Conservation (phyloP, 257 asterid species). For the Knoxia roxburghii region DNA sequence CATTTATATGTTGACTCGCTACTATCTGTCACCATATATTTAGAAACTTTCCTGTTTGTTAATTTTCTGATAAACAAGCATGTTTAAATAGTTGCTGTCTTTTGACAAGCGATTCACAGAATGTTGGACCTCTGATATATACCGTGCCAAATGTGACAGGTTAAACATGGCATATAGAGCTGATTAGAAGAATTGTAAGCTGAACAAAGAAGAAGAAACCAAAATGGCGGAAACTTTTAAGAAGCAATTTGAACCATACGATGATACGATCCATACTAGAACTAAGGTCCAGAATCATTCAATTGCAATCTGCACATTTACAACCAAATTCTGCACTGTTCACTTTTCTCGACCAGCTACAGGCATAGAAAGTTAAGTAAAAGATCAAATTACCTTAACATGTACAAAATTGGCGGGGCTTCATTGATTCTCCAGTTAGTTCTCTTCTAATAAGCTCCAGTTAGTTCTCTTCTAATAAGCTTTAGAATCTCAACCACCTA, state of each 20-base stretch:
- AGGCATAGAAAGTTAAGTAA: neutral
- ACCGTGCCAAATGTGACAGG: conserved; percentile 40
- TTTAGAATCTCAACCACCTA: conserved; percentile 75
- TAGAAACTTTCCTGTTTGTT: neutral
- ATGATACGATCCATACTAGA: conserved; percentile 65
- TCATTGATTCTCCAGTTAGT: conserved; percentile 65
- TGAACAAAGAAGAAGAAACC: conserved; percentile 69
- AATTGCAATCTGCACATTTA: too few relatives aligned
- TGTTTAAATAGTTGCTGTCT: neutral
- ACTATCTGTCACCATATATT: neutral
- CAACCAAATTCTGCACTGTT: too few relatives aligned
- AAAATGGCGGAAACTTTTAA: conserved; percentile 54
- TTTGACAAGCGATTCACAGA: neutral
- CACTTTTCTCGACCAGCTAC: too few relatives aligned
- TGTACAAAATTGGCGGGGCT: conserved; percentile 21
- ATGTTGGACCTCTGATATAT: neutral
- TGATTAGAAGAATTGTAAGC: conserved; percentile 84
- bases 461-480: conserved; percentile 76
- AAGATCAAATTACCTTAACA: conserved; percentile 12
- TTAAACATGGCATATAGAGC: conserved; percentile 83
- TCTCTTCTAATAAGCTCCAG: conserved; percentile 77
- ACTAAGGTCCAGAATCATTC: too few relatives aligned
- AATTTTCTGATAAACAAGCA: neutral
- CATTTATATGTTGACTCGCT: too few relatives aligned
- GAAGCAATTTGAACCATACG: conserved; percentile 48